Evolutionary conservation across 208 protist species (phyloP), one percentile per base, ranked within the genome.

Genomic region (Zelonia costaricensis): DNA sequence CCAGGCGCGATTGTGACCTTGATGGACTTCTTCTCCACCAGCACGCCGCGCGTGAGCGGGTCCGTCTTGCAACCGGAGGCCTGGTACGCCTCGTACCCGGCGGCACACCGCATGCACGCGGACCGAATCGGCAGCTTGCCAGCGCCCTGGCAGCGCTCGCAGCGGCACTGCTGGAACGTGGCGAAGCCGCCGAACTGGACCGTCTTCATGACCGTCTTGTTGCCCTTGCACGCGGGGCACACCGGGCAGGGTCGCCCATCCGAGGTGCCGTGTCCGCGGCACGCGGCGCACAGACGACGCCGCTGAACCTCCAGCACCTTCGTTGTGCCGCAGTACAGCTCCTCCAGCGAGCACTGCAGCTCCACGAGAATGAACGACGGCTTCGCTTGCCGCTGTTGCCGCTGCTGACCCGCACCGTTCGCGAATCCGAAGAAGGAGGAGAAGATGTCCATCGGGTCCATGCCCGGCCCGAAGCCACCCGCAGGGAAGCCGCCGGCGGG

Each of bases 261-360:
- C 15, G 66, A 65, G 1, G 78, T 73, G 35, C 91, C 88, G 38
- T 59, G 35, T 5, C 87, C 91, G 1, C 72, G 61, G 62, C 93
- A 97, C 5, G 13, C n/a, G 0, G 58, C 25, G 62, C 94, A 98
- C n/a, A 59, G 64, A 1, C 84, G 69, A 28, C 82, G 66, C 12
- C 86, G 81, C 27, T n/a, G 79, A 47, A 99, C 78, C 22, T 78
- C 72, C 25, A 99, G 46, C 66, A 98, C 97, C 57, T 85, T 87
- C 8, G 81, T 86, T 49, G 95, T 98, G 30, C 98, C 98, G 28
- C 94, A 98, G 84, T 99, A 99, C 23, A 99, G 72, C 68, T 98
- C 92, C 62, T 99, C 98, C 27, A 99, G 86, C 7, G 87, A 84
- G 39, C 98, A 92, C 42, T 80, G 65, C 47, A 99, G 64, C 59